Evolutionary conservation across 2,329 filamentous ascomycete species (phyloP).

Genomic region (Penicillium sp.): DNA sequence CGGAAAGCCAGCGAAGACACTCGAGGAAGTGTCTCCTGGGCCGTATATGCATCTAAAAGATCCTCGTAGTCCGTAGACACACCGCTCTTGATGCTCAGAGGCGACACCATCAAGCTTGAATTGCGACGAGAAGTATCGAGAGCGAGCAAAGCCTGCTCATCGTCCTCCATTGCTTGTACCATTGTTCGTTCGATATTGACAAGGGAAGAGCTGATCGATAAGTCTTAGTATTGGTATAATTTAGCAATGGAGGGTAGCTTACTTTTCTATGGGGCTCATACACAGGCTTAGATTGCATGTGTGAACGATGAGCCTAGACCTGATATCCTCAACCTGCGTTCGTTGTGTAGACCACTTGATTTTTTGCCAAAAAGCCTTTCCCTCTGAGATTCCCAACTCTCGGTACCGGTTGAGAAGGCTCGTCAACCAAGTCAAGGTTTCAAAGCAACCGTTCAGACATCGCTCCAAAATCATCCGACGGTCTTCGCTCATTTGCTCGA

Average conservation of each 20-base stretch:
- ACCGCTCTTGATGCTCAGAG: slow-evolving; percentile 1
- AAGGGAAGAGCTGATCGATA: slow-evolving; percentile 21
- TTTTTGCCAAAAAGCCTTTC: slow-evolving; percentile 28
- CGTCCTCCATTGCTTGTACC: slow-evolving; percentile 21
- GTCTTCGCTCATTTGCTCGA: slow-evolving; percentile 23
- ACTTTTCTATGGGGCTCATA: slow-evolving; percentile 30
- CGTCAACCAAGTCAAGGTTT: slow-evolving; percentile 25
- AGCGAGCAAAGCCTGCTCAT: slow-evolving; percentile 11
- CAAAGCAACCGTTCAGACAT: slow-evolving; percentile 24
- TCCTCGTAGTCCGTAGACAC: slow-evolving; percentile 2
- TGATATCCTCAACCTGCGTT: slow-evolving; percentile 27
- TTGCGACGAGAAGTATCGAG: slow-evolving; percentile 5
- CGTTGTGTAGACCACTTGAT: slow-evolving; percentile 31
- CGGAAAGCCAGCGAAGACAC: not conserved
- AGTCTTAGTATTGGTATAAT: not conserved
- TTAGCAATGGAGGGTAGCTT: slow-evolving; percentile 4
- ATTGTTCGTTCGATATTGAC: slow-evolving; percentile 24
- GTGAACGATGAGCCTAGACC: slow-evolving; percentile 31
- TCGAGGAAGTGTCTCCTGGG: not conserved
- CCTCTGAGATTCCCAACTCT: slow-evolving; percentile 21
- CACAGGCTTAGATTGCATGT: slow-evolving; percentile 31
- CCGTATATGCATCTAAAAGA: not conserved
- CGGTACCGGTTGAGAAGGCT: slow-evolving; percentile 24
- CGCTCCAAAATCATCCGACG: slow-evolving; percentile 24
- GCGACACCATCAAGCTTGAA: slow-evolving; percentile 4